Conservation (phyloP, 495 filamentous ascomycete species). For the Podospora appendiculata region DNA sequence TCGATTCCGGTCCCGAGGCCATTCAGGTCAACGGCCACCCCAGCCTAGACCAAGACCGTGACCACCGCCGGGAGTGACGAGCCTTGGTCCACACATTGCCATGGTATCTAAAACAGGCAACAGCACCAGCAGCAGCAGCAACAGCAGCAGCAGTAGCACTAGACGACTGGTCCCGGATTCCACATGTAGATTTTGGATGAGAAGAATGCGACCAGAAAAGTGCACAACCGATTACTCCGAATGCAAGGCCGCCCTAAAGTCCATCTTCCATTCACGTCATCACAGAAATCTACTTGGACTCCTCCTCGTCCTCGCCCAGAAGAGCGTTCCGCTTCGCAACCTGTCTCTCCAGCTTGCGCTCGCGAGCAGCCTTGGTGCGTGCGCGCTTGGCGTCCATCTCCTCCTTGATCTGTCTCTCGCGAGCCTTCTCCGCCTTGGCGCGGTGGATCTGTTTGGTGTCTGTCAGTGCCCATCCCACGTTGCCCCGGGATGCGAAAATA, state of each 20-base stretch:
- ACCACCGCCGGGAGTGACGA: too few species aligned
- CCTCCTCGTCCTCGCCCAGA: constrained; percentile 66
- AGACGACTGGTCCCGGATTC: constrained; percentile 3
- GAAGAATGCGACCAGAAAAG: constrained; percentile 42
- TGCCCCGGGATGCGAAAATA: background rate
- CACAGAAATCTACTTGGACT: constrained; percentile 29
- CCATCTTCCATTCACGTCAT: constrained; percentile 28
- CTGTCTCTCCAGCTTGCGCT: constrained; percentile 86
- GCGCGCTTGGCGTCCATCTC: constrained; percentile 99
- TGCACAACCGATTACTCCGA: constrained; percentile 49
- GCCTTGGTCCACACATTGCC: constrained; percentile 6
- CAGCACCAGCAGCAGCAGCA: too few species aligned
- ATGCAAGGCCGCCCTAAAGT: constrained; percentile 43
- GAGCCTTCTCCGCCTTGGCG: constrained; percentile 97
- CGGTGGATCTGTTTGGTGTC: constrained; percentile 75
- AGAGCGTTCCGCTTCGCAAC: constrained; percentile 82
- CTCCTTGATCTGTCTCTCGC: constrained; percentile 90
- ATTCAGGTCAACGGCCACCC: constrained; percentile 38
- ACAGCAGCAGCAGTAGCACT: too few species aligned
- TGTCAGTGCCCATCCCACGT: constrained; percentile 9
- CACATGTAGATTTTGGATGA: constrained; percentile 24
- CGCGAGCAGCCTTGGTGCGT: constrained; percentile 99
- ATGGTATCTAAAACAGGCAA: too few species aligned
- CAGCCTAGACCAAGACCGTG: constrained; percentile 15
- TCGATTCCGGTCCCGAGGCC: constrained; percentile 49